Base-by-base conservation (phyloP, 495 filamentous ascomycete species). In the Neurospora sp. region DNA sequence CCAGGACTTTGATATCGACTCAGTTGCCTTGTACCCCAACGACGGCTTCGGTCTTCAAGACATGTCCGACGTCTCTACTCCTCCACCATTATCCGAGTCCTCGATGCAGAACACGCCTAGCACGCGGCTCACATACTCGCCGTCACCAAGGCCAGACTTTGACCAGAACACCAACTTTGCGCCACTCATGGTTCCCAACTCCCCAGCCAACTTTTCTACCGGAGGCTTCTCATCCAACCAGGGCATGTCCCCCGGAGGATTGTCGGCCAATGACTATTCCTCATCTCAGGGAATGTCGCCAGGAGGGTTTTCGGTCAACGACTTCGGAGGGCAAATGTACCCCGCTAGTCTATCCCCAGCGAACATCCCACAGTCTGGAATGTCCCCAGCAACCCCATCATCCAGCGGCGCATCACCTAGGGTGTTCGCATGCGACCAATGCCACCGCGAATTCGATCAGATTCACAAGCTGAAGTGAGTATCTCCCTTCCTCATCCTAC, bases 401-500 rank as follows among this genome's bases (percentile, higher is more conserved):
- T 78, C 77, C 39, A 76, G 74, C 44, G 77, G 75, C 10, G 76
- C 78, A n/a, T 77, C 80, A 5, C 72, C 80, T 0, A 77, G 77
- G 37, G 72, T 76, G 10, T 81, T 78, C 22, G 70, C 75, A 8
- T 86, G 85, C 72, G 80, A 81, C 38, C 77, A 81, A 45, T 86
- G 85, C 73, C 77, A 80, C 41, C 80, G 81, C 31, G 76, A 80
- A 9, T 86, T 86, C 47, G 82, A 82, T 37, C 82, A 85, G 68
- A 76, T 82, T 3, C 83, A 86, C 72, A 83, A 86, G 70, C 83
- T 86, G 40, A 86, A 86, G 81, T 83, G 78, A 20, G 81, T 75
- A n/a, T 8, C 10, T 8, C 37, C 27, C 14, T 22, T 61, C 3
- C 1, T 3, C 12, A 10, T 18, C 14, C 10, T 22, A 22, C 4